A percentile compares a stretch with the other conserved stretches of the same genome.
Evolutionary conservation across 2,329 filamentous ascomycete genomes (phyloP).

Genomic region (Fusarium nodosum): DNA sequence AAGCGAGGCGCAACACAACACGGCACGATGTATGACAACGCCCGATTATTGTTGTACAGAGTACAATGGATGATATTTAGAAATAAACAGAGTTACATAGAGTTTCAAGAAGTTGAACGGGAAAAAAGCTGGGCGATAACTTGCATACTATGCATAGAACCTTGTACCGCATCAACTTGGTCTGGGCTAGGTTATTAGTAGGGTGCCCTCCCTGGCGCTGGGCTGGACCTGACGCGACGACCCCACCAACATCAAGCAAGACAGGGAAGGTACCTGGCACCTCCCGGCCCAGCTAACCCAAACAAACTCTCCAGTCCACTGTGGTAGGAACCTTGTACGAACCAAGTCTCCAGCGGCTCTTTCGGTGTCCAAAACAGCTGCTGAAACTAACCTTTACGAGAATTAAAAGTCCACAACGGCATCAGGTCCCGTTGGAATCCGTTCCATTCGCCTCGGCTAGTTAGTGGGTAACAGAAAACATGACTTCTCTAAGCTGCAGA

Average conservation of each 20-base stretch:
- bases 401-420: slow-evolving; percentile 18
- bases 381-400: slow-evolving; percentile 27
- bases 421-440: slow-evolving; percentile 8
- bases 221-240: slow-evolving; percentile 24
- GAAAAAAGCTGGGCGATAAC: slow-evolving; percentile 34
- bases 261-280: slow-evolving; percentile 15
- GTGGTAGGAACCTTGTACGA: slow-evolving; percentile 1
- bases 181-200: neutral
- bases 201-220: slow-evolving; percentile 15
- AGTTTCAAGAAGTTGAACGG: slow-evolving; percentile 23
- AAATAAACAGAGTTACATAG: slow-evolving; percentile 12
- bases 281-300: slow-evolving; percentile 1
- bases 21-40: neutral
- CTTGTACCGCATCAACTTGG: slow-evolving; percentile 15
- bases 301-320: slow-evolving; percentile 1
- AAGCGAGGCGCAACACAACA: neutral
- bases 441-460: slow-evolving; percentile 10
- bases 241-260: slow-evolving; percentile 27
- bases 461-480: too few species aligned
- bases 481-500: too few species aligned
- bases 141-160: slow-evolving; percentile 1
- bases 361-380: slow-evolving; percentile 27
- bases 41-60: neutral
- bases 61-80: neutral
- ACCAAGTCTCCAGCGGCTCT: slow-evolving; percentile 29